Evolutionary conservation across 306 rosid species (phyloP), one percentile per base, ranked within the genome.

Genomic region (Quercus glauca): DNA sequence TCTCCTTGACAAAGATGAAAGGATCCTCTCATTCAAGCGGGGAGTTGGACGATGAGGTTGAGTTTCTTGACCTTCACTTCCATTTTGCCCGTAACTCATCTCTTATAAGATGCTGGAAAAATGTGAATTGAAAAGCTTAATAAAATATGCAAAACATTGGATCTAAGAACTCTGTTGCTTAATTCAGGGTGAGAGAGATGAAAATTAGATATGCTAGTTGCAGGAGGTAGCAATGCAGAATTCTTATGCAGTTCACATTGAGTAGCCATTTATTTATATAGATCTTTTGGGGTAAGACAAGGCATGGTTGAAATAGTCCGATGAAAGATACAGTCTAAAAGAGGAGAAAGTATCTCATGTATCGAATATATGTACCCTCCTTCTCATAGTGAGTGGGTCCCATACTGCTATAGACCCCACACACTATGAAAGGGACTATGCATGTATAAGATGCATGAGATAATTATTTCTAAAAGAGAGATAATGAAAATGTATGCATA

Each of bases 21-120:
- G 98, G 86, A 95, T 95, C 86, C 98, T 91, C 84, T 95, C 97
- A 74, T 95, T 95, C 82, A 95, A 86, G 1, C 87, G 89, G 0
- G 97, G 99, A 26, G 68, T 77, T 63, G 29, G 53, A 28, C 88
- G 92, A 6, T 35, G 72, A 35, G 52, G 23, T 33, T 67, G 72
- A 0, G 0, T 73, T 58, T 61, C 79, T 15, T 3, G 5, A 26
- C 12, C 52, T 80, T 82, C 81, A 76, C 53, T 75, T 63, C 19
- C 10, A 4, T 81, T 73, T 45, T 69, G 74, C 14, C n/a, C n/a
- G 9, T 81, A 71, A 82, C 84, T 85, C 97, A 92, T 91, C 88
- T 90, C 78, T 78, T 81, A 83, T 6, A n/a, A 69, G 43, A 63
- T 55, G 21, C 31, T 75, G 37, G 3, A 12, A 43, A 71, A 45